Percentiles rank a stretch among this genome's conserved stretches.
Evolutionary conservation across 2,329 filamentous ascomycete genomes (phyloP).

Genomic region (Ascocoryne sarcoides): DNA sequence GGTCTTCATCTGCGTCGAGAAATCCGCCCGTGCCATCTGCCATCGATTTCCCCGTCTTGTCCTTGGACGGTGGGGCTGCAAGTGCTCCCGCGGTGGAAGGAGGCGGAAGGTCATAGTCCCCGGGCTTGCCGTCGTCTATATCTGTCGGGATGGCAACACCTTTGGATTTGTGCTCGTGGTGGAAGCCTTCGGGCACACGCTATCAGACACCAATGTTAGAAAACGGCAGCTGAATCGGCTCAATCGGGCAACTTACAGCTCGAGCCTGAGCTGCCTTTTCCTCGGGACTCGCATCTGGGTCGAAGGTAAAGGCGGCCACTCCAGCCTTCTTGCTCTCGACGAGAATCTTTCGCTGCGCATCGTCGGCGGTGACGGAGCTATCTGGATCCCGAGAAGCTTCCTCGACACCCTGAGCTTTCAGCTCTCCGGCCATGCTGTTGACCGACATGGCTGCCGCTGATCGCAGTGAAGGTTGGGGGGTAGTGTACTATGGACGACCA

Average conservation of each 20-base stretch:
- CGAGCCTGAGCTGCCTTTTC: slow-evolving; percentile 75
- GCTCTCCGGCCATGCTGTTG: slow-evolving; percentile 44
- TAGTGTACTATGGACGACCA: not conserved
- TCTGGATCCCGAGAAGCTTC: slow-evolving; percentile 68
- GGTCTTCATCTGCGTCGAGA: slow-evolving; percentile 46
- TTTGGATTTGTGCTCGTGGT: slow-evolving; percentile 51
- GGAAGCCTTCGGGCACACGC: slow-evolving; percentile 56
- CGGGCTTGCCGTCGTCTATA: slow-evolving; percentile 59
- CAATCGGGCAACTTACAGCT: slow-evolving; percentile 49
- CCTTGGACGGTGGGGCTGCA: slow-evolving; percentile 36
- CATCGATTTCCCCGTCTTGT: slow-evolving; percentile 39
- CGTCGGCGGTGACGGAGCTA: slow-evolving; percentile 56
- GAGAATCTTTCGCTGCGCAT: slow-evolving; percentile 65
- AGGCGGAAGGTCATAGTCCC: slow-evolving; percentile 69
- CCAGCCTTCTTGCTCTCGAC: slow-evolving; percentile 73
- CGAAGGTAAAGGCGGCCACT: slow-evolving; percentile 72
- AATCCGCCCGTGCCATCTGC: no score
- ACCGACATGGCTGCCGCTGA: slow-evolving; percentile 17
- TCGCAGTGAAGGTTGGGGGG: not conserved
- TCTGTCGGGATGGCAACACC: slow-evolving; percentile 70
- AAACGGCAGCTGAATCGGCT: not conserved
- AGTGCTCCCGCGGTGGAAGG: slow-evolving; percentile 63
- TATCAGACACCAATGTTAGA: slow-evolving; percentile 27
- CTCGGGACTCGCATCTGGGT: slow-evolving; percentile 74
- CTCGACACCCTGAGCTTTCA: slow-evolving; percentile 72